A percentile compares a stretch with the other conserved stretches of the same genome.
phyloP scores from a whole-genome alignment of 2,329 filamentous ascomycete genomes.

The Colletotrichum somersetense region DNA sequence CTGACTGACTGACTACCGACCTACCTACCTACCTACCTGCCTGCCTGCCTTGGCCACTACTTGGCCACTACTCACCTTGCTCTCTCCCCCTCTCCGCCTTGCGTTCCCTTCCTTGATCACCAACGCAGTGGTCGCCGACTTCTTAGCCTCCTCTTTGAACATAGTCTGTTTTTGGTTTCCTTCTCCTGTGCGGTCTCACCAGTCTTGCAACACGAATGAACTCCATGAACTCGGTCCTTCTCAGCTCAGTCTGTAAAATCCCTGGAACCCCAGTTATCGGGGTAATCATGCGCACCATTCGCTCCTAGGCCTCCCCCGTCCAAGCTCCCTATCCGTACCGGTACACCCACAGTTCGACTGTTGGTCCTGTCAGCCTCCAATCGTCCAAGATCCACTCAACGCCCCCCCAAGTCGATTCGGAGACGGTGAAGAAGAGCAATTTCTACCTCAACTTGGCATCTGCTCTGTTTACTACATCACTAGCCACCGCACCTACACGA shows the following conservation, averaged over 20 bases:
- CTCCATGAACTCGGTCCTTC: neutral
- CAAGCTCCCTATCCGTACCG: constrained; percentile 14
- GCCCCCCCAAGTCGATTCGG: neutral
- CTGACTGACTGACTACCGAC: neutral
- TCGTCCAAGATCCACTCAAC: constrained; percentile 13
- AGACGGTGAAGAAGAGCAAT: constrained; percentile 21
- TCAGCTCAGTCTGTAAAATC: constrained; percentile 12
- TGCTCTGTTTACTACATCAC: neutral
- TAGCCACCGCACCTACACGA: neutral
- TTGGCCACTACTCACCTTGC: neutral
- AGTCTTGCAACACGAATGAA: neutral
- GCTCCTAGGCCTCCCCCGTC: constrained; percentile 29
- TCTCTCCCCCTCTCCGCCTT: neutral
- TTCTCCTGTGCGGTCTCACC: neutral
- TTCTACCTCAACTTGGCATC: constrained; percentile 7
- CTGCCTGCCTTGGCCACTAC: neutral
- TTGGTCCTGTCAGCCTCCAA: constrained; percentile 1
- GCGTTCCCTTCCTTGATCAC: neutral
- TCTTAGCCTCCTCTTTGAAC: constrained; percentile 23
- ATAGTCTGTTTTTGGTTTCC: neutral
- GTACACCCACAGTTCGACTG: neutral
- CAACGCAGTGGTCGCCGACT: constrained; percentile 10
- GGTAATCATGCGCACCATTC: constrained; percentile 30
- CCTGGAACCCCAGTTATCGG: constrained; percentile 16
- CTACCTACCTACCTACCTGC: neutral